Evolutionary conservation across 495 filamentous ascomycete species (phyloP), one percentile per base, ranked within the genome.

Genomic region (Penicillium canescens): DNA sequence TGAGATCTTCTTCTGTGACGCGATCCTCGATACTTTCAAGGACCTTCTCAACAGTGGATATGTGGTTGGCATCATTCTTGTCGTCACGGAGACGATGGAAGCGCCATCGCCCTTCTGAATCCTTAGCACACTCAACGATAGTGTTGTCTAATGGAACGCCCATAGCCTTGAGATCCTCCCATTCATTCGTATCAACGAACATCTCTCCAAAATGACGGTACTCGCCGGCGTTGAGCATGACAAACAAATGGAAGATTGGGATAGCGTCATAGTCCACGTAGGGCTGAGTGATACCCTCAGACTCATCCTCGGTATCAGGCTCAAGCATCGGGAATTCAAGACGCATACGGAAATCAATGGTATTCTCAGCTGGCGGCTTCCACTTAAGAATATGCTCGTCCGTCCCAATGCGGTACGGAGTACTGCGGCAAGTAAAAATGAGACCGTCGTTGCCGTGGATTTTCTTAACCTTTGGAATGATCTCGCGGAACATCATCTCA

Each of bases 311-410:
- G 24, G 84, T 78, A 67, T 87, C 85, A 20, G 90, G 88, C 46
- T 91, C 82, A 34, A 89, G 73, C 0, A 77, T 48, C 0, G 89
- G 90, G 63, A 96, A 98, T 36, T 83, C 78, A 21, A 98, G 79
- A 33, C 78, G 76, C 61, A 96, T 79, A 40, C 86, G 80, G 67
- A 97, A 97, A 66, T 98, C 94, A 54, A 98, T 81, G 1, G 90
- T 92, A 70, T 98, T 98, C 61, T 98, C 94, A 23, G 86, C 72
- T 4, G 87, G 87, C 1, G 92, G 90, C 66, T 98, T 98, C 94
- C 94, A 98, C 71, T 98, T 98, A 20, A 98, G 77, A 56, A 96
- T 97, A 62, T 93, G 86, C 37, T 82, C 81, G 68, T 98, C 94
- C 6, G 94, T 98, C 57, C 94, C 94, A 49, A 86, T 87, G 57